Evolutionary conservation across 202 grass and related monocot genomes (phyloP), one percentile per base, ranked within the genome.

Genomic region (Carex arenaria): DNA sequence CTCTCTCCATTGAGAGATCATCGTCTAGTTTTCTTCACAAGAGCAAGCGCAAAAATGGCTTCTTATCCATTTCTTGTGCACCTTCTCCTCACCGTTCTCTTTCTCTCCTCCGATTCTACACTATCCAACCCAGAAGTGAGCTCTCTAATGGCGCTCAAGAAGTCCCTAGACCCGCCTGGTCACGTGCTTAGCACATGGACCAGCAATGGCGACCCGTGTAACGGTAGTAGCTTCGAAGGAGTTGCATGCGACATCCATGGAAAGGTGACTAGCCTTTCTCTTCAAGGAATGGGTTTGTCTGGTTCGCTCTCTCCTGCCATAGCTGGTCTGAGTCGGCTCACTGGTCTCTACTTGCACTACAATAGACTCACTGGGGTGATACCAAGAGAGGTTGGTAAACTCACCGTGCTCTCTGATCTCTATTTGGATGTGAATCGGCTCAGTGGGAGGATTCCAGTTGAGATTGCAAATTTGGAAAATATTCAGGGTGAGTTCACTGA

Each of bases 371-470:
- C 45, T 40, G 97, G 97, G 0, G 0, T 72, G 69, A 91, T 99
- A 69, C 97, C 97, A 9, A 66, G 80, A 84, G 93, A 96, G 89
- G 84, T 99, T 89, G 91, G 85, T 3, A 92, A 77, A 19, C 84
- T 99, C 5, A 65, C 89, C 52, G 38, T 87, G 88, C 91, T 99
- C 54, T 79, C 87, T 12, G 97, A 99, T 67, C 87, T 99, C 14
- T 99, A 99, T 87, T 86, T 99, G 69, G 91, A 96, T 54, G 90
- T 94, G 0, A 99, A 99, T 80, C 93, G 95, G 34, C 85, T 99
- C 72, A 72, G 75, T 7, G 93, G 93, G 0, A 62, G 84, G 7
- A 53, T 99, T 56, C 97, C 97, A 0, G 82, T 80, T 0, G 93
- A 96, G 93, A 74, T 96, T 72, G 85, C 83, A 4, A 78, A 74